Evolutionary conservation across 768 basidiomycete species (phyloP).

Genomic region (Leucocoprinus leucothites): DNA sequence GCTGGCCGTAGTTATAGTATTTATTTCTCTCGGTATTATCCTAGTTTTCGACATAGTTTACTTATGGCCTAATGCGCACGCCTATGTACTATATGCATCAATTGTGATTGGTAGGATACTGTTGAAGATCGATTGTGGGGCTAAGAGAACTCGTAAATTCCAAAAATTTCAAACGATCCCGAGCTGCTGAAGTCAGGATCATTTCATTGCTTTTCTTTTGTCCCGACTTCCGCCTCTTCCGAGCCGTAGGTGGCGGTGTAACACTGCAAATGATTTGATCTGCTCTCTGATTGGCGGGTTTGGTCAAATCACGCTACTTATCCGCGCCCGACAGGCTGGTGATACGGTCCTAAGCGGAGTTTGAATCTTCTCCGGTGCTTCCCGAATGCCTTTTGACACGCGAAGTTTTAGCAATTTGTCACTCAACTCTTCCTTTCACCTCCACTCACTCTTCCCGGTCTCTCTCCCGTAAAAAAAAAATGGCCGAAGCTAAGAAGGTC

Average conservation of each 20-base stretch:
- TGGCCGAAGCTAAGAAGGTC: constrained; percentile 80
- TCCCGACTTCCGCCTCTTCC: not conserved
- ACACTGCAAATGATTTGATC: not conserved
- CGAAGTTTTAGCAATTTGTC: constrained; percentile 41
- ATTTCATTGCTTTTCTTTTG: too few species aligned
- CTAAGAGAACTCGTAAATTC: too few species aligned
- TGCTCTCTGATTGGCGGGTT: not conserved
- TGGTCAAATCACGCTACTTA: not conserved
- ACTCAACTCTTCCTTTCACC: constrained; percentile 33
- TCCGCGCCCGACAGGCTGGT: not conserved
- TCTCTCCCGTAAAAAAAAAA: constrained; percentile 54
- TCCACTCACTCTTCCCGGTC: constrained; percentile 40
- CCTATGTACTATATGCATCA: constrained; percentile 11
- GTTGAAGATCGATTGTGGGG: not conserved
- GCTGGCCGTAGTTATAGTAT: constrained; percentile 15
- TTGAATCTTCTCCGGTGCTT: constrained; percentile 42
- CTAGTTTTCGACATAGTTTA: constrained; percentile 13
- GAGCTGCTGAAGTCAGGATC: too few species aligned
- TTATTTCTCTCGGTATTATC: constrained; percentile 4
- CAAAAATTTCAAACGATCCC: too few species aligned
- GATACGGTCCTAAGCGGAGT: constrained; percentile 36
- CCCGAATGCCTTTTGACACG: constrained; percentile 44
- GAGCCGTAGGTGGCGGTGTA: not conserved
- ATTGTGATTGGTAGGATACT: constrained; percentile 4
- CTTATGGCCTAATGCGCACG: constrained; percentile 14